phyloP scores from a whole-genome alignment of 129 eudicot species.

The Escallonia herrerae region DNA sequence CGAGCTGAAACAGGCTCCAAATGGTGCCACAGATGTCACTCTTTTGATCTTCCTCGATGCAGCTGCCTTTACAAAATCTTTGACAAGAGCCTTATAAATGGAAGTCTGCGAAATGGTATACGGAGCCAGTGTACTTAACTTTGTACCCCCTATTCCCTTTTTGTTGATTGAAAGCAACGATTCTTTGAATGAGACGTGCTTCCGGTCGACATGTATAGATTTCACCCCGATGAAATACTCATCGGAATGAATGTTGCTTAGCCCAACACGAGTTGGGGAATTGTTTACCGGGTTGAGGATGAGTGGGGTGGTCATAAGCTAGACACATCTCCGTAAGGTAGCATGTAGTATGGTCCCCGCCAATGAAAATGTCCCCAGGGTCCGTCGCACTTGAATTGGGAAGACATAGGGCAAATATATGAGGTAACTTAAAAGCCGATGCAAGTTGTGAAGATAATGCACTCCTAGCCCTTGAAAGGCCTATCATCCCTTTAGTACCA shows the following conservation, averaged over 20 bases:
- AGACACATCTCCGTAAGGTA: slow-evolving; percentile 17
- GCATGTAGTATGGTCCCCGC: slow-evolving; percentile 34
- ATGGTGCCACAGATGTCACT: slow-evolving; percentile 27
- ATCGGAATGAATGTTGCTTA: neutral
- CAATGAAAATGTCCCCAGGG: slow-evolving; percentile 34
- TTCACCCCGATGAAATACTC: slow-evolving; percentile 34
- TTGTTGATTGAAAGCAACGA: slow-evolving; percentile 24
- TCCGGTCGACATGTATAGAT: slow-evolving; percentile 19
- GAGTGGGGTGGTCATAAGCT: slow-evolving; percentile 34
- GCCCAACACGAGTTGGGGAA: slow-evolving; percentile 5
- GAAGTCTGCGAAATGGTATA: slow-evolving; percentile 23
- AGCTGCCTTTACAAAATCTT: slow-evolving; percentile 24
- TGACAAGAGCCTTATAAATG: slow-evolving; percentile 18
- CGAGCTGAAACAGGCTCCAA: slow-evolving; percentile 31
- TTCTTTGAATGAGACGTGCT: slow-evolving; percentile 10
- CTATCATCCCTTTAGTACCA: slow-evolving; percentile 27
- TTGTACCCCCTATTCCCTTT: slow-evolving; percentile 37
- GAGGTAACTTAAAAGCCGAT: slow-evolving; percentile 22
- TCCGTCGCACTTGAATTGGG: slow-evolving; percentile 18
- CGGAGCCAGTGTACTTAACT: slow-evolving; percentile 23
- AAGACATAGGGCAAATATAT: slow-evolving; percentile 44
- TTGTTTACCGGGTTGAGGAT: slow-evolving; percentile 31
- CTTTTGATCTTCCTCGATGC: slow-evolving; percentile 4
- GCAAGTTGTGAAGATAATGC: slow-evolving; percentile 31
- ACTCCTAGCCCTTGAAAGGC: slow-evolving; percentile 26